phyloP scores from a whole-genome alignment of 2,329 filamentous ascomycete species.

The Lachnellula subtilissima region DNA sequence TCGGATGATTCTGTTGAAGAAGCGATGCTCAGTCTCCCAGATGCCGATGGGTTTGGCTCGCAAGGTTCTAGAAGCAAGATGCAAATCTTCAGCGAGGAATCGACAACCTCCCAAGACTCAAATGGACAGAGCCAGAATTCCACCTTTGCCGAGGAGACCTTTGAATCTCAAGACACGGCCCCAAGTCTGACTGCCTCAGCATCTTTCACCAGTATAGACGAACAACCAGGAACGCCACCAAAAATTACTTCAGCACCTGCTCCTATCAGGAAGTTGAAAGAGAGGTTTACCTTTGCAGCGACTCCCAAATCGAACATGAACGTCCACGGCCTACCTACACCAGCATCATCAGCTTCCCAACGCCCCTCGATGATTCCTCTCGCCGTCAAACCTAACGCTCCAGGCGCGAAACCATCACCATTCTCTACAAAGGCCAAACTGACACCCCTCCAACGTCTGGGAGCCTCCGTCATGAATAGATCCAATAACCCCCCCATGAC shows the following conservation, averaged over 20 bases:
- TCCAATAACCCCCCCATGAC: constrained; percentile 19
- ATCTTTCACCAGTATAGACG: constrained; percentile 19
- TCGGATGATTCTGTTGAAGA: constrained; percentile 49
- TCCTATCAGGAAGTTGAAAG: constrained; percentile 13
- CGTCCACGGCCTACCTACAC: constrained; percentile 13
- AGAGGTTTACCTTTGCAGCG: constrained; percentile 20
- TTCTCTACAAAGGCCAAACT: constrained; percentile 6
- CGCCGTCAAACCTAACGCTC: constrained; percentile 19
- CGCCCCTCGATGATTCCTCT: constrained; percentile 27
- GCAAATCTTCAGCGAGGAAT: constrained; percentile 19
- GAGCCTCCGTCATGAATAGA: constrained; percentile 22
- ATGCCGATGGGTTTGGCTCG: constrained; percentile 26
- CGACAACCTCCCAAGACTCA: neutral
- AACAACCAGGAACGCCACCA: constrained; percentile 22
- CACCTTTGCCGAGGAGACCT: neutral
- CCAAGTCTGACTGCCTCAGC: constrained; percentile 20
- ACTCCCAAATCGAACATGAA: constrained; percentile 15
- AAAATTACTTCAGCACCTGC: neutral
- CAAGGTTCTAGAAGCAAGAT: constrained; percentile 19
- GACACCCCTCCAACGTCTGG: constrained; percentile 32
- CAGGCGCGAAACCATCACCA: constrained; percentile 8
- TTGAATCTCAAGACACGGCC: constrained; percentile 17
- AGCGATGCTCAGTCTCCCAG: constrained; percentile 41
- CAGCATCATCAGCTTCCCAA: constrained; percentile 16
- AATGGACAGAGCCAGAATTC: constrained; percentile 2